Percentiles rank a stretch among this genome's conserved stretches.
Conservation (phyloP, 495 filamentous ascomycete genomes). For the Penicillium bovifimosum region DNA sequence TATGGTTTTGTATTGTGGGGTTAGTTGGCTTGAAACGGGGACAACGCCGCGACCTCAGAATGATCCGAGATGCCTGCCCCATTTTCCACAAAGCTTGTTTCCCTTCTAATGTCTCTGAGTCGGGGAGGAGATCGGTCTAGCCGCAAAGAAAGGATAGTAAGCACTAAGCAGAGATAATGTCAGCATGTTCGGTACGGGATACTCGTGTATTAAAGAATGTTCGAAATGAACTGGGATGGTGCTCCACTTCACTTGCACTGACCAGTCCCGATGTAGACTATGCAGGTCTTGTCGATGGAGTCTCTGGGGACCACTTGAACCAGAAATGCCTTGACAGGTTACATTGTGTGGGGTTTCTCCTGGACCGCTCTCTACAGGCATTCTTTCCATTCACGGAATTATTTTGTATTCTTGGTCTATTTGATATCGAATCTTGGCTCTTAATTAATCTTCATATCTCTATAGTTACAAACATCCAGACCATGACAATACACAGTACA, state of each 20-base stretch:
- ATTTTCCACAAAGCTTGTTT: slow-evolving; percentile 24
- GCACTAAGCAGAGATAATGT: too few relatives aligned
- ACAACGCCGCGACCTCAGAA: background rate
- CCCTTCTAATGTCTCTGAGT: background rate
- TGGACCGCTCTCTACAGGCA: too few relatives aligned
- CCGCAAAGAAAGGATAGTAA: too few relatives aligned
- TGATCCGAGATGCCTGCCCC: slow-evolving; percentile 3
- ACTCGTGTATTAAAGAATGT: too few relatives aligned
- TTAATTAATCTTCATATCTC: too few relatives aligned
- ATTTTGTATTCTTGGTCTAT: too few relatives aligned
- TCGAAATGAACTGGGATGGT: background rate
- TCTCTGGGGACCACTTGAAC: background rate
- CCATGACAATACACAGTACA: background rate
- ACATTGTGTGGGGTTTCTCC: background rate
- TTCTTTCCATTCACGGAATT: too few relatives aligned
- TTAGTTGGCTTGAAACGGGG: background rate
- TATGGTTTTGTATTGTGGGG: too few relatives aligned
- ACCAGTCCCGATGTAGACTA: background rate
- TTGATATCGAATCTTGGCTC: too few relatives aligned
- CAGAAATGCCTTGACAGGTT: background rate
- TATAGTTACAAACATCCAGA: too few relatives aligned
- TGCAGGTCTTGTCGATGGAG: background rate
- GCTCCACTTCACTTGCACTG: background rate
- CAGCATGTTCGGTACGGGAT: too few relatives aligned
- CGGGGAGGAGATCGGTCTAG: slow-evolving; percentile 9